Evolutionary conservation across 2,329 filamentous ascomycete species (phyloP), one percentile per base, ranked within the genome.

Genomic region (Fusarium piperis): DNA sequence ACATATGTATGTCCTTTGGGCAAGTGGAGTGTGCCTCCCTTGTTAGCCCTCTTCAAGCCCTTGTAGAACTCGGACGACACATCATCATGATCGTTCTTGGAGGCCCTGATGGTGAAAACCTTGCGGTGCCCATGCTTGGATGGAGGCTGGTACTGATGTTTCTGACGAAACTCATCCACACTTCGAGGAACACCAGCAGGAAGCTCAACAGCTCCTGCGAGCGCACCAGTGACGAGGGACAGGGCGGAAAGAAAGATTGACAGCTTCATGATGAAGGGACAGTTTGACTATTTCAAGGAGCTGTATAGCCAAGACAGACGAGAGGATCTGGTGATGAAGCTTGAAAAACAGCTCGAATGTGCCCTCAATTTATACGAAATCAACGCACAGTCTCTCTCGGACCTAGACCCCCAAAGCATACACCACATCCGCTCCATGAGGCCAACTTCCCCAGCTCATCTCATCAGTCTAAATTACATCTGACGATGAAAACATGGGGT

Each of bases 101-200:
- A 74, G 30, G 71, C 51, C 4, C 70, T 67, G 39, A 76, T 76
- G 41, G 68, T 76, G 51, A 67, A 59, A 4, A 61, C 63, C 38
- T 70, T 73, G 28, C 72, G 72, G 20, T 69, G 64, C 16, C 55
- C 52, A 10, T 35, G 51, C 28, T 70, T 65, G 36, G 39, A 52
- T 1, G 70, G 70, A 0, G 62, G 33, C 3, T 62, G 68, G 38
- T 73, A 76, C 0, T 74, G 73, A 12, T 76, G 74, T 56, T 70
- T 76, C 8, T 38, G 57, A 6, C 74, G 73, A 58, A 76, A 76
- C 68, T 74, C 74, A 20, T 70, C 68, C 15, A 77, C 58, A 16
- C 67, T 76, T n/a, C 74, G 63, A 16, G 75, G 75, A 3, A 77
- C 75, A 20, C 66, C 70, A 5, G 73, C 71, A 4, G 74, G 75